Evolutionary conservation across 495 filamentous ascomycete species (phyloP).

Genomic region (Letharia lupina): DNA sequence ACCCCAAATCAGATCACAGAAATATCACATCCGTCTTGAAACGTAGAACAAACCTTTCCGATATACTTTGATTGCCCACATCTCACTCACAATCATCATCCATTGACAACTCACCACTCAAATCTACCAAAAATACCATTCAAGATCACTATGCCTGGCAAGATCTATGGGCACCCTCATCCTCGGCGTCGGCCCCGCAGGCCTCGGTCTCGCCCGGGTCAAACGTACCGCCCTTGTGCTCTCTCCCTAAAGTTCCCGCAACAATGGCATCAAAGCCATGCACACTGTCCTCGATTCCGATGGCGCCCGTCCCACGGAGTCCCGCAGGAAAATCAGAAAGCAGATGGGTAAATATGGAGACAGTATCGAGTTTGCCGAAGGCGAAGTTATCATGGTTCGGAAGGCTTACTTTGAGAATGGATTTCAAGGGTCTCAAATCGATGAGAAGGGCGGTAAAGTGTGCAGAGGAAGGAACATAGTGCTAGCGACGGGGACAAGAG

Average conservation of each 20-base stretch:
- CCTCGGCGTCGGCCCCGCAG: slow-evolving; percentile 43
- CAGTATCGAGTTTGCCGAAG: slow-evolving; percentile 27
- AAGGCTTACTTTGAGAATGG: slow-evolving; percentile 17
- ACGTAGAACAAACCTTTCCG: background rate
- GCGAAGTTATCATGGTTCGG: slow-evolving; percentile 20
- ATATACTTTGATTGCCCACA: background rate
- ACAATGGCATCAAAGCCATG: slow-evolving; percentile 25
- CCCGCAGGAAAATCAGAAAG: slow-evolving; percentile 28
- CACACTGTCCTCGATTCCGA: slow-evolving; percentile 30
- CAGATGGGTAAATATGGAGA: slow-evolving; percentile 34
- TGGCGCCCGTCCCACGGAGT: slow-evolving; percentile 33
- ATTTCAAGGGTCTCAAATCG: slow-evolving; percentile 30
- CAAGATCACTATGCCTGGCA: background rate
- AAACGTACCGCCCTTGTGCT: slow-evolving; percentile 37
- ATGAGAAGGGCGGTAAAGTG: slow-evolving; percentile 21
- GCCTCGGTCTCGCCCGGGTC: slow-evolving; percentile 39
- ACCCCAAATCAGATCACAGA: too few relatives aligned
- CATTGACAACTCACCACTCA: background rate
- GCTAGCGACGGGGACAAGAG: slow-evolving; percentile 38
- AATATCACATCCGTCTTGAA: too few relatives aligned
- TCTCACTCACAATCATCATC: background rate
- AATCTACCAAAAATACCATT: background rate
- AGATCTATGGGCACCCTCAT: slow-evolving; percentile 39
- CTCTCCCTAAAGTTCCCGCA: slow-evolving; percentile 10
- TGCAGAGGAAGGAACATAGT: slow-evolving; percentile 38